Base-by-base conservation (phyloP, 176 grass and related monocot species). In the Luzula sylvatica region DNA sequence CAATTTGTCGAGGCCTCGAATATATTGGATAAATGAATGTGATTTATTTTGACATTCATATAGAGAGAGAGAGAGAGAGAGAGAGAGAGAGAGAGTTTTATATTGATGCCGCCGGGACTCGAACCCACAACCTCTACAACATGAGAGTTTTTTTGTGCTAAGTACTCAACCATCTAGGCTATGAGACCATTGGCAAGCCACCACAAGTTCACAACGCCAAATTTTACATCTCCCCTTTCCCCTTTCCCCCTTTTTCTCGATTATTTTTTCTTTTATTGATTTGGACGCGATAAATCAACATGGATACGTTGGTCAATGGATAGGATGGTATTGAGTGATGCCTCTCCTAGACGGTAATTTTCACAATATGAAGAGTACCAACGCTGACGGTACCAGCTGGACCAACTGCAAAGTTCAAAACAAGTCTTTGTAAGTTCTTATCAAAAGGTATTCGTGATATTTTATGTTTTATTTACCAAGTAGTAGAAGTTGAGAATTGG, bases 401-500 rank as follows among this genome's bases (percentile, higher is more conserved):
- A 98, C 93, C 55, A 98, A 72, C 86, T 98, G 86, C 58, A 44
- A 21, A 38, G 48, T 65, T 16, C 63, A 38, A n/a, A n/a, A n/a
- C n/a, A n/a, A n/a, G n/a, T n/a, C n/a, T n/a, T n/a, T n/a, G n/a
- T n/a, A n/a, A n/a, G n/a, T n/a, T n/a, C n/a, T n/a, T n/a, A n/a
- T n/a, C n/a, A n/a, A 51, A 51, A 12, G 46, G 46, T 51, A 5
- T 51, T 7, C n/a, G 7, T 51, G 46, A 22, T 9, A 4, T 32
- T 32, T 4, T 32, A 35, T 35, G 5, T 35, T 35, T 4, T n/a
- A n/a, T 67, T 29, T 98, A 98, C 85, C 86, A 90, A 27, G 72
- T 83, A 98, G 74, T 75, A 98, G 78, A 98, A 90, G 58, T 87
- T 98, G 64, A 98, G 81, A 61, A 98, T 80, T 0, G 92, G 86